phyloP scores from a whole-genome alignment of 441 rosid genomes.

The Gossypium laxum region DNA sequence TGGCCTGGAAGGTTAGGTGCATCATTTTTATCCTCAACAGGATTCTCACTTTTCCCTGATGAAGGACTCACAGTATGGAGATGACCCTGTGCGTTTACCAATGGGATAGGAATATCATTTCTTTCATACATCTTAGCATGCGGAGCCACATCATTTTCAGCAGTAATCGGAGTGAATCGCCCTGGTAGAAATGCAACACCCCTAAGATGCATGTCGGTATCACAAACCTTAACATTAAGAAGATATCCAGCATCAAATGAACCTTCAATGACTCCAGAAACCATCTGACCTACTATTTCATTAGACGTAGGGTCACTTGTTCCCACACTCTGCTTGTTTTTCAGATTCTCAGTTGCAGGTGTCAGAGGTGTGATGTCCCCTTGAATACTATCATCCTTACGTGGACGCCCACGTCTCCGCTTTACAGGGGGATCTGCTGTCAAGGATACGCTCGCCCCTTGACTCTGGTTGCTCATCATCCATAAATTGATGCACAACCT shows the following conservation, averaged over 20 bases:
- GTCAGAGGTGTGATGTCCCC: conserved; percentile 24
- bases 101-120: conserved; percentile 37
- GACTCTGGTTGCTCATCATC: conserved; percentile 45
- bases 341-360: conserved; percentile 23
- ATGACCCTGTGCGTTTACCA: conserved; percentile 17
- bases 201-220: conserved; percentile 38
- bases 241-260: conserved; percentile 67
- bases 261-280: conserved; percentile 63
- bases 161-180: conserved; percentile 36
- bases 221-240: conserved; percentile 49
- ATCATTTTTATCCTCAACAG: conserved; percentile 23
- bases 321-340: conserved; percentile 22
- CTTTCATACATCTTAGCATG: conserved; percentile 41
- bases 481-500: background rate
- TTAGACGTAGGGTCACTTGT: conserved; percentile 12
- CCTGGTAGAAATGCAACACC: conserved; percentile 62
- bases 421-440: conserved; percentile 33
- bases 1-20: conserved; percentile 21
- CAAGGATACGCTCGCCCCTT: conserved; percentile 30
- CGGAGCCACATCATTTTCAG: conserved; percentile 70
- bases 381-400: conserved; percentile 38
- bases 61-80: conserved; percentile 18
- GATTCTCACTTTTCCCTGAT: conserved; percentile 25
- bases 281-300: conserved; percentile 47
- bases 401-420: conserved; percentile 72